Evolutionary conservation across 108 stramenopile genomes (phyloP).

Genomic region (Nitzschia sp.): DNA sequence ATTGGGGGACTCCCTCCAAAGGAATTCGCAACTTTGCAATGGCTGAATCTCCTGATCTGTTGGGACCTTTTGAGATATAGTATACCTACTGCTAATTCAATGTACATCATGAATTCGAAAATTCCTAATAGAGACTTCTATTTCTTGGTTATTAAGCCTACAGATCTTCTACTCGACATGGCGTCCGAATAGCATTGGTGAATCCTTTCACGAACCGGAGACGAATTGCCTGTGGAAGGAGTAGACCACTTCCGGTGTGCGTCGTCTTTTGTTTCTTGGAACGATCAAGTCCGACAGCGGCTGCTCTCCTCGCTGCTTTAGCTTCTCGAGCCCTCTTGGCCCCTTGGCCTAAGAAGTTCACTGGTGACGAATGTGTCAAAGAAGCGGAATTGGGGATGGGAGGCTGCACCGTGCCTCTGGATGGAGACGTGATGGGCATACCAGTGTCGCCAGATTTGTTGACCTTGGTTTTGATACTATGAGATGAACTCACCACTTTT

Average conservation of each 20-base stretch:
- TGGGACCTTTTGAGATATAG: neutral
- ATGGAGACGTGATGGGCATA: too few relatives aligned
- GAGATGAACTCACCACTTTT: neutral
- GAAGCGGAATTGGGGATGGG: too few relatives aligned
- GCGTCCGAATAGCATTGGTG: constrained; percentile 77
- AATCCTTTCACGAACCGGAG: constrained; percentile 86
- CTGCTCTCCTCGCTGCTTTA: constrained; percentile 55
- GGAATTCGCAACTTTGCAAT: neutral
- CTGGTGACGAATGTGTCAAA: too few relatives aligned
- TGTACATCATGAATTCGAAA: neutral
- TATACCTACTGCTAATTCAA: neutral
- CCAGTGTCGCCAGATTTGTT: too few relatives aligned
- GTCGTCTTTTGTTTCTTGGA: constrained; percentile 55
- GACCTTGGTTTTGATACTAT: too few relatives aligned
- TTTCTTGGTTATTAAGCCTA: neutral
- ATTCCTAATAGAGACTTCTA: constrained; percentile 3
- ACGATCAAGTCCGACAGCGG: constrained; percentile 61
- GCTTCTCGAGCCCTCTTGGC: constrained; percentile 68
- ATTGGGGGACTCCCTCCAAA: constrained; percentile 21
- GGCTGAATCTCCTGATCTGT: neutral
- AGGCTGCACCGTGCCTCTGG: too few relatives aligned
- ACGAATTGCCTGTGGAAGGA: constrained; percentile 61
- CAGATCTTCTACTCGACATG: constrained; percentile 63
- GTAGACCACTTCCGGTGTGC: constrained; percentile 75
- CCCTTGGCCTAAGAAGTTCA: constrained; percentile 65